A percentile compares a stretch with the other conserved stretches of the same genome.
These are phyloP conservation scores for Noccaea caerulescens DNA, from an alignment of 345 rosid genomes.

Conservation along the genomic window DNA sequence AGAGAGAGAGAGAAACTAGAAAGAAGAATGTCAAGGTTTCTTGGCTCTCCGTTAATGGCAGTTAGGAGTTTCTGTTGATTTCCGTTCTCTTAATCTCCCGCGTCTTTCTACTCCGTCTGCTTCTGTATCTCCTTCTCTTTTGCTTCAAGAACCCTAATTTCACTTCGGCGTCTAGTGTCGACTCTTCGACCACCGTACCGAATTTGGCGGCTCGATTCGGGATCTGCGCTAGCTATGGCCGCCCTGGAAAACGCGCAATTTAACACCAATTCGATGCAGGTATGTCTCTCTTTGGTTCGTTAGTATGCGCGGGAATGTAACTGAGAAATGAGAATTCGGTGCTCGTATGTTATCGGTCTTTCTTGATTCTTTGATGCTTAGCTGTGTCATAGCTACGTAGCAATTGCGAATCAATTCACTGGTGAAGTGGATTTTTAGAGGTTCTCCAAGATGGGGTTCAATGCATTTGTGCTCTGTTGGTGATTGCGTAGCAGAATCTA, in stretches of 20 bases:
- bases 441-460: background rate
- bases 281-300: conserved; percentile 40
- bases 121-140: conserved; percentile 31
- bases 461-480: conserved; percentile 23
- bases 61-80: conserved; percentile 64
- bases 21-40: conserved; percentile 43
- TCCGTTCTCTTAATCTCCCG: conserved; percentile 36
- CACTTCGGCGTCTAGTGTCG: background rate
- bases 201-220: conserved; percentile 23
- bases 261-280: conserved; percentile 81
- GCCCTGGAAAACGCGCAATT: conserved; percentile 51
- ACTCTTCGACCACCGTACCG: conserved; percentile 29
- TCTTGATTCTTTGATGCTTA: conserved; percentile 15
- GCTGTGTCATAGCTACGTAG: background rate
- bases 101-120: conserved; percentile 34
- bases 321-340: conserved; percentile 15
- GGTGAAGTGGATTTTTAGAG: background rate
- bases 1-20: conserved; percentile 27
- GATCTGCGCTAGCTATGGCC: conserved; percentile 58
- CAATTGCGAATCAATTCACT: background rate
- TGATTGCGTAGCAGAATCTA: background rate
- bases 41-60: conserved; percentile 51
- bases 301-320: conserved; percentile 36
- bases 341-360: background rate
- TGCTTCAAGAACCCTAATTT: conserved; percentile 58